Evolutionary conservation across 169 alveolate genomes (phyloP).

Genomic region (Babesia caballi): DNA sequence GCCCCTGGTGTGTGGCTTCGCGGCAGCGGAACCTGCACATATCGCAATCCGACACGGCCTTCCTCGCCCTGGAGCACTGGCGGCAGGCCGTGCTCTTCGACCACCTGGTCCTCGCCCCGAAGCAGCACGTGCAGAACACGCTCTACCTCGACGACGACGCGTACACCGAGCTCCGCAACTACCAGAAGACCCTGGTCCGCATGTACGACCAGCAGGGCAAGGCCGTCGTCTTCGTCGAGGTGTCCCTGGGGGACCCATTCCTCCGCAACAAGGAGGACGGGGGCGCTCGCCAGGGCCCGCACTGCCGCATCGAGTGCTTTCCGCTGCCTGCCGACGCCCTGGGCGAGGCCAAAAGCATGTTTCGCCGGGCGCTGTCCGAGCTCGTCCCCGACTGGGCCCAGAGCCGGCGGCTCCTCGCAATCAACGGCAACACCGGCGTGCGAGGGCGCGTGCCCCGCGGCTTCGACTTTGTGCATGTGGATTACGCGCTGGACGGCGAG

Average conservation of each 20-base stretch:
- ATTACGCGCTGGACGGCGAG: constrained; percentile 55
- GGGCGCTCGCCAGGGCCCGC: background rate
- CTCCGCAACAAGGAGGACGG: constrained; percentile 27
- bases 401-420: constrained; percentile 11
- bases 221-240: constrained; percentile 45
- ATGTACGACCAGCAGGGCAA: constrained; percentile 53
- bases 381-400: constrained; percentile 51
- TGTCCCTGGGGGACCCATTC: constrained; percentile 21
- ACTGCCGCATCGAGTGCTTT: constrained; percentile 50
- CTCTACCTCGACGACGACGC: constrained; percentile 50
- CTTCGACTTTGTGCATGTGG: constrained; percentile 61
- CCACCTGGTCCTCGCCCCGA: constrained; percentile 51
- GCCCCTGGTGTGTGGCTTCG: constrained; percentile 1
- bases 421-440: constrained; percentile 60
- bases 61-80: constrained; percentile 27
- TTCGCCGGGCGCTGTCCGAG: constrained; percentile 45
- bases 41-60: constrained; percentile 37
- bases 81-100: constrained; percentile 38
- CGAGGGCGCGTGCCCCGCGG: constrained; percentile 60
- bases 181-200: constrained; percentile 60
- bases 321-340: constrained; percentile 25
- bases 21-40: background rate
- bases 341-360: constrained; percentile 40
- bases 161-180: constrained; percentile 61
- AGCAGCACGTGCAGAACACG: constrained; percentile 49